Evolutionary conservation across 1,284 basidiomycete species (phyloP).

Genomic region (Porodaedalea pini): DNA sequence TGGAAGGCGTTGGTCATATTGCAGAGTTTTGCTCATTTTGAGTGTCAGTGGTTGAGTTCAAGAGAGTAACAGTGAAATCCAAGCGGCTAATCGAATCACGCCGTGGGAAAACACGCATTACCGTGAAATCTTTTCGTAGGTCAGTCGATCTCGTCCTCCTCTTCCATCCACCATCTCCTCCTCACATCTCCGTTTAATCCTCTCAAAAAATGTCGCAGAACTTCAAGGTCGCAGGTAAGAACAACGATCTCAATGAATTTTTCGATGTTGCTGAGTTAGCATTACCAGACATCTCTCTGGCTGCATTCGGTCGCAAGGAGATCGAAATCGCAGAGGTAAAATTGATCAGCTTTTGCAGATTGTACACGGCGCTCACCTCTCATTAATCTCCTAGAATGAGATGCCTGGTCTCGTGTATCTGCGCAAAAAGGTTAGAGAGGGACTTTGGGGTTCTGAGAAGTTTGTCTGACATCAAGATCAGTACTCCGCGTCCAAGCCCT

Average conservation of each 20-base stretch:
- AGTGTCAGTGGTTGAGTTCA: neutral
- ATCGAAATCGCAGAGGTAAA: constrained; percentile 92
- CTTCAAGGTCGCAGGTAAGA: constrained; percentile 77
- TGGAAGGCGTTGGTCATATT: neutral
- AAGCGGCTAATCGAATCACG: neutral
- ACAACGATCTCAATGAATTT: neutral
- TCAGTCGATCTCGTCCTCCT: constrained; percentile 32
- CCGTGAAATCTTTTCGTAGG: constrained; percentile 36
- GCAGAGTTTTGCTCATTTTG: constrained; percentile 7
- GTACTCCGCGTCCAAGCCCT: constrained; percentile 81
- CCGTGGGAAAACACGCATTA: constrained; percentile 21
- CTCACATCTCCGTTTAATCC: constrained; percentile 28
- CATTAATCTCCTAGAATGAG: constrained; percentile 56
- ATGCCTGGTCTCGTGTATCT: constrained; percentile 95
- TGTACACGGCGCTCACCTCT: constrained; percentile 22
- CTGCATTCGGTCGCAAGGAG: constrained; percentile 97
- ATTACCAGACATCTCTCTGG: constrained; percentile 85
- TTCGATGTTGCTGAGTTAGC: constrained; percentile 14
- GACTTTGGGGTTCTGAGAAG: constrained; percentile 2
- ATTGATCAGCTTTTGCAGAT: constrained; percentile 4
- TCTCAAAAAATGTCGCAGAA: constrained; percentile 51
- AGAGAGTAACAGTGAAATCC: neutral
- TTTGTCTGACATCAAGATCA: constrained; percentile 35
- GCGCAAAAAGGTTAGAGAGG: constrained; percentile 64
- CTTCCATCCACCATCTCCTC: constrained; percentile 29